phyloP scores from a whole-genome alignment of 495 filamentous ascomycete species.

The Tuber melanosporum region DNA sequence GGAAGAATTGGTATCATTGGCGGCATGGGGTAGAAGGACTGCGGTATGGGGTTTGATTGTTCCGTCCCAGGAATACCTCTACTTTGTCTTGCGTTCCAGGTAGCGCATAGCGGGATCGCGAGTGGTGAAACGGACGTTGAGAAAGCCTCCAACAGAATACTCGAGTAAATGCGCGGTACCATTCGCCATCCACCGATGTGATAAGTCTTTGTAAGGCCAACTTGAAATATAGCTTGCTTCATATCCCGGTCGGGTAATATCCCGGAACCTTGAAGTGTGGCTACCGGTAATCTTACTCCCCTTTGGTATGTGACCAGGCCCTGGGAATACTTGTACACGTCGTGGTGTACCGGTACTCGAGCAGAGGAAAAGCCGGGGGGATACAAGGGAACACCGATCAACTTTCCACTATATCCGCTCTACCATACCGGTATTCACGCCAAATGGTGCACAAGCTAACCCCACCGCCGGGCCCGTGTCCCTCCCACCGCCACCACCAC shows the following conservation, averaged over 20 bases:
- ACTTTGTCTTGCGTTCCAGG: neutral
- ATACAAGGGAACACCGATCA: neutral
- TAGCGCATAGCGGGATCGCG: neutral
- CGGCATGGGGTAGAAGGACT: neutral
- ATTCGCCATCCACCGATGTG: neutral
- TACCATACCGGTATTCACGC: neutral
- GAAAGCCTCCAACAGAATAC: neutral
- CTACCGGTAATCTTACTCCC: neutral
- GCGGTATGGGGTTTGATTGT: neutral
- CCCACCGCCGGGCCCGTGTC: neutral
- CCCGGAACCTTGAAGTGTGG: neutral
- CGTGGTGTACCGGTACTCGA: too few species aligned
- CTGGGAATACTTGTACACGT: neutral
- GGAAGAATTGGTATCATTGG: neutral
- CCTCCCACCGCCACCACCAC: neutral
- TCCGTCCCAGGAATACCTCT: neutral
- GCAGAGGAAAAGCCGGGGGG: neutral
- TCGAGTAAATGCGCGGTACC: neutral
- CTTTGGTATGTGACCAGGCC: neutral
- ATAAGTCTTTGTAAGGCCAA: neutral
- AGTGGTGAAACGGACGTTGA: neutral
- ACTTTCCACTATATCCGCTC: neutral
- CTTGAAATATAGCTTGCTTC: neutral
- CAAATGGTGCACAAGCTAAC: neutral
- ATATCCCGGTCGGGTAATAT: neutral